A percentile compares a stretch with the other conserved stretches of the same genome.
Evolutionary conservation across 306 rosid species (phyloP).

Genomic region (Styphnolobium japonicum): DNA sequence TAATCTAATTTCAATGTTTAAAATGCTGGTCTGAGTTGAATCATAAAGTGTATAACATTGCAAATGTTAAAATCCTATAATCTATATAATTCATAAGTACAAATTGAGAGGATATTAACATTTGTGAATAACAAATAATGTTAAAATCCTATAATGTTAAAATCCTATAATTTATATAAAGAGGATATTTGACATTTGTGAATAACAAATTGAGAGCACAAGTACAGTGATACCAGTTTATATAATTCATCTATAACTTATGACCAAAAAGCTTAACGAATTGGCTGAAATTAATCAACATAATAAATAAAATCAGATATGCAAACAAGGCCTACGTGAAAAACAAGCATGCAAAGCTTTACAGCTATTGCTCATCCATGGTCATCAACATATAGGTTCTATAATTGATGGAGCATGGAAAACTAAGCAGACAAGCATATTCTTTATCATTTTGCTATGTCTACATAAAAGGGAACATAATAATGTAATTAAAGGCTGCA

Average conservation of each 20-base stretch:
- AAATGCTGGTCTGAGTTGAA: neutral
- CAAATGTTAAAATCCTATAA: neutral
- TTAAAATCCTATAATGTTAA: neutral
- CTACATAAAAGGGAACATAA: neutral
- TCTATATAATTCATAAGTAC: no score
- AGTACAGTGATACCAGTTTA: neutral
- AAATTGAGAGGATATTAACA: no score
- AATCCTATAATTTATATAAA: neutral
- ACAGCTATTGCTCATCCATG: neutral
- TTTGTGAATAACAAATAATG: no score
- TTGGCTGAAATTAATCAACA: slow-evolving; percentile 9
- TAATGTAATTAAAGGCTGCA: neutral
- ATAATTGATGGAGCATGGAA: neutral
- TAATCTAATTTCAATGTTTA: neutral
- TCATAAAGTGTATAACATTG: neutral
- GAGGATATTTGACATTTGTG: neutral
- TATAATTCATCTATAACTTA: neutral
- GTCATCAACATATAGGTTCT: neutral
- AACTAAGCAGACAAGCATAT: neutral
- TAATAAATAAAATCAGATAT: neutral
- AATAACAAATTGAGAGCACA: neutral
- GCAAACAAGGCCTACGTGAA: neutral
- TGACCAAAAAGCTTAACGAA: neutral
- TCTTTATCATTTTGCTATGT: neutral
- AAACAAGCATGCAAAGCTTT: neutral